Conservation (phyloP, 257 asterid genomes). For the Osmanthus fragrans region DNA sequence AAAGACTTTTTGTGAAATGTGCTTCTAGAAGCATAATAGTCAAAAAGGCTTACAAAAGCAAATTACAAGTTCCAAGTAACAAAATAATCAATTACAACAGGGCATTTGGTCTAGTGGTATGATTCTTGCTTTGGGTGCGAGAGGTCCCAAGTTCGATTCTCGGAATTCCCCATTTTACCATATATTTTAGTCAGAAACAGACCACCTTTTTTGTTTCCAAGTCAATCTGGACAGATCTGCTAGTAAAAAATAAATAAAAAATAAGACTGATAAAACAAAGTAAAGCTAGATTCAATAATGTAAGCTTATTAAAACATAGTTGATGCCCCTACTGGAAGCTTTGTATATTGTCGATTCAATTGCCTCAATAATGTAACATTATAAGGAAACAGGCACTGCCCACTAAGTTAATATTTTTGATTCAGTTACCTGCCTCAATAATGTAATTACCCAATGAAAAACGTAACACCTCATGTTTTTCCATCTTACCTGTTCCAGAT, state of each 20-base stretch:
- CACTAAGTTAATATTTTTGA: background rate
- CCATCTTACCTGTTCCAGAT: no score
- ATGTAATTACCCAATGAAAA: background rate
- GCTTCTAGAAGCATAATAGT: background rate
- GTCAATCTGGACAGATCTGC: background rate
- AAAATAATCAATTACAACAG: constrained; percentile 1
- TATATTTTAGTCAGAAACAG: background rate
- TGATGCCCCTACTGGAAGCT: background rate
- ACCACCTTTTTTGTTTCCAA: background rate
- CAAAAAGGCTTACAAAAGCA: background rate
- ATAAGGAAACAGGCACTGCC: background rate
- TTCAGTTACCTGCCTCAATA: background rate
- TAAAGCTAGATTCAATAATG: background rate
- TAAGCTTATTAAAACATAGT: background rate
- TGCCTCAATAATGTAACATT: background rate
- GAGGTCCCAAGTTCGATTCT: constrained; percentile 53
- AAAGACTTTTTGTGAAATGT: background rate
- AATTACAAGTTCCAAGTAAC: background rate
- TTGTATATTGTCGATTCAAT: background rate
- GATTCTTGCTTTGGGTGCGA: constrained; percentile 54
- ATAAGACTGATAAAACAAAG: background rate
- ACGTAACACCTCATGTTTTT: no score
- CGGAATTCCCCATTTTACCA: constrained; percentile 39
- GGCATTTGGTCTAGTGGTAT: constrained; percentile 61
- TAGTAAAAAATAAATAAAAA: background rate